A percentile compares a stretch with the other conserved stretches of the same genome.
phyloP scores from a whole-genome alignment of 495 filamentous ascomycete genomes.

The Neurospora sp. region DNA sequence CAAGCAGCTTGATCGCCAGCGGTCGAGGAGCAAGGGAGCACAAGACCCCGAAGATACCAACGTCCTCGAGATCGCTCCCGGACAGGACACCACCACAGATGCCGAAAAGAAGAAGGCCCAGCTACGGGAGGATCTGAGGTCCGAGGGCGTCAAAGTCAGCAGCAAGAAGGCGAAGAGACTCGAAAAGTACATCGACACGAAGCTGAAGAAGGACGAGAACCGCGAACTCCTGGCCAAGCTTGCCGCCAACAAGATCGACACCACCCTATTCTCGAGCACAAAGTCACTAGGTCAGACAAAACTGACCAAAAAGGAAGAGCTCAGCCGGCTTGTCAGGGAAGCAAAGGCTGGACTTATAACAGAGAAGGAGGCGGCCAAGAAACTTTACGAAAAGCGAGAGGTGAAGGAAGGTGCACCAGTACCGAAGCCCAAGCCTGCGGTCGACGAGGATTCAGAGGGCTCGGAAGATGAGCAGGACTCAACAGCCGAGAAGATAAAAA shows the following conservation, averaged over 20 bases:
- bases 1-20: slow-evolving; percentile 46
- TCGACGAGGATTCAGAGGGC: slow-evolving; percentile 16
- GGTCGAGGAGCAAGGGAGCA: slow-evolving; percentile 32
- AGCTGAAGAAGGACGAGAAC: slow-evolving; percentile 91
- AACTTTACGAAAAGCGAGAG: slow-evolving; percentile 25
- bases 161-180: slow-evolving; percentile 89
- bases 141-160: slow-evolving; percentile 68
- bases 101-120: slow-evolving; percentile 54
- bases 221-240: slow-evolving; percentile 74
- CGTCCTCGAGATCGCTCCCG: slow-evolving; percentile 58
- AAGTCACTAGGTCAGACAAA: slow-evolving; percentile 59
- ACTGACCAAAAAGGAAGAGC: slow-evolving; percentile 56
- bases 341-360: slow-evolving; percentile 46
- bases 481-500: slow-evolving; percentile 2
- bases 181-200: slow-evolving; percentile 96
- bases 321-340: slow-evolving; percentile 50
- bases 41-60: slow-evolving; percentile 45
- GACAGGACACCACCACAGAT: slow-evolving; percentile 44
- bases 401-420: slow-evolving; percentile 3
- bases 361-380: slow-evolving; percentile 26
- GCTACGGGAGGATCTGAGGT: slow-evolving; percentile 50
- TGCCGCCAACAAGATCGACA: slow-evolving; percentile 68
- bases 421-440: neutral
- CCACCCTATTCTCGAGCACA: slow-evolving; percentile 64
- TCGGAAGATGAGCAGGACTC: slow-evolving; percentile 15